Percentiles rank a stretch among this genome's conserved stretches.
Evolutionary conservation across 106 monocot genomes (phyloP).

Genomic region (Apostasia shenzhenica): DNA sequence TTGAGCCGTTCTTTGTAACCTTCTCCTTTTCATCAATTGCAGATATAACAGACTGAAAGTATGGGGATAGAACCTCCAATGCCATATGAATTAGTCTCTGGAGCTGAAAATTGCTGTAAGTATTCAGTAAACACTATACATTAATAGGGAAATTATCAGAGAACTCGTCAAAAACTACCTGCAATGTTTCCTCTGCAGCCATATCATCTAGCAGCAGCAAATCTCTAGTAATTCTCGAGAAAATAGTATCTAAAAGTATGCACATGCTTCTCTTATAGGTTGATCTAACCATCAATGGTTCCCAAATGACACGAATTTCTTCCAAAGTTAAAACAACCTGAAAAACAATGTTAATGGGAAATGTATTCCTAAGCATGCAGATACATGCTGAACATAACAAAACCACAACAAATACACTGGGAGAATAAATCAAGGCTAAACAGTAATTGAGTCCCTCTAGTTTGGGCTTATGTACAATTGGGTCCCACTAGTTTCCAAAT

Average conservation of each 20-base stretch:
- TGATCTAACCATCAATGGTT: constrained; percentile 51
- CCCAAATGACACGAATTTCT: constrained; percentile 81
- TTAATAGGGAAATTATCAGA: background rate
- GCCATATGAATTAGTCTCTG: constrained; percentile 70
- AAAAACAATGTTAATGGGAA: background rate
- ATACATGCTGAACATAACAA: no score
- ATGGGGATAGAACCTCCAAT: constrained; percentile 60
- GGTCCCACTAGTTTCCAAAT: no score
- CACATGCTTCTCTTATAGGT: constrained; percentile 67
- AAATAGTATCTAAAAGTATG: constrained; percentile 48
- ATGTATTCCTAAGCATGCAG: background rate
- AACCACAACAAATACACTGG: no score
- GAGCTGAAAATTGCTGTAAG: constrained; percentile 44
- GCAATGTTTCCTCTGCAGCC: constrained; percentile 92
- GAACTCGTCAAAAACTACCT: constrained; percentile 34
- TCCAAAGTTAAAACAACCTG: constrained; percentile 87
- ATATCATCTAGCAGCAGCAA: constrained; percentile 92
- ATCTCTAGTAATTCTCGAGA: constrained; percentile 69
- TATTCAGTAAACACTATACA: constrained; percentile 1
- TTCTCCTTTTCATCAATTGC: constrained; percentile 28
- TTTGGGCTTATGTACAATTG: no score
- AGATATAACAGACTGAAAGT: constrained; percentile 41
- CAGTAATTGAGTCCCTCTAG: no score
- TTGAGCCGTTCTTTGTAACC: constrained; percentile 13
- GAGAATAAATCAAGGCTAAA: no score